Evolutionary conservation across 2,329 filamentous ascomycete genomes (phyloP), one percentile per base, ranked within the genome.

Genomic region (Pestalotiopsis sp.): DNA sequence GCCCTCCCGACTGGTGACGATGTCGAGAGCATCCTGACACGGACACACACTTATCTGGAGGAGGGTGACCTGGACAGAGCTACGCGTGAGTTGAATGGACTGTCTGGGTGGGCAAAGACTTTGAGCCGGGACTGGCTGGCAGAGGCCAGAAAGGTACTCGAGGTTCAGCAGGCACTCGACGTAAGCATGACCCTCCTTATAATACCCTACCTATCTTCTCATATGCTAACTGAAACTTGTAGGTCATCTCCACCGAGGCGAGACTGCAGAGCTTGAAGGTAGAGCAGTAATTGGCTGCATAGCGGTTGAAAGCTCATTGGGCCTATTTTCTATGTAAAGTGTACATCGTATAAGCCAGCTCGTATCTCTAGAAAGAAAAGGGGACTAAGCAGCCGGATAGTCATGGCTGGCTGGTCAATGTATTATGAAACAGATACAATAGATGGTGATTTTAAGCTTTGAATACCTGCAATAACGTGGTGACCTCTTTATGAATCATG

Each of bases 121-220:
- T 82, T 99, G 77, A 97, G 93, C 81, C 90, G 92, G 76, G 96
- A 99, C 80, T 99, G 96, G 96, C 82, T 99, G 73, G 87, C 86
- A 65, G 96, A 99, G 85, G 92, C 94, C 70, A 89, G 96, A 78
- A 92, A 94, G 82, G 93, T 97, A 71, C 84, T 99, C 76, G 96
- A 99, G 83, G 96, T 98, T 71, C 91, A 93, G 82, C 96, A 99
- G 83, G 96, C 96, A 75, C 86, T 99, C 75, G 96, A 99, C 81
- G 96, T 97, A 81, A 89, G 91, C 67, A 66, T 30, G 6, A 58
- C 40, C 13, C 24, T 39, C 20, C 38, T 14, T 11, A 35, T 35
- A 22, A 63, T 13, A 38, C 67, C 55, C 40, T 52, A 58, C 14
- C 24, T 52, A 66, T 55, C 44, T 39, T 22, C 6, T 35, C 30